Conservation (phyloP, 2,329 filamentous ascomycete genomes). For the Parastagonospora nodorum region DNA sequence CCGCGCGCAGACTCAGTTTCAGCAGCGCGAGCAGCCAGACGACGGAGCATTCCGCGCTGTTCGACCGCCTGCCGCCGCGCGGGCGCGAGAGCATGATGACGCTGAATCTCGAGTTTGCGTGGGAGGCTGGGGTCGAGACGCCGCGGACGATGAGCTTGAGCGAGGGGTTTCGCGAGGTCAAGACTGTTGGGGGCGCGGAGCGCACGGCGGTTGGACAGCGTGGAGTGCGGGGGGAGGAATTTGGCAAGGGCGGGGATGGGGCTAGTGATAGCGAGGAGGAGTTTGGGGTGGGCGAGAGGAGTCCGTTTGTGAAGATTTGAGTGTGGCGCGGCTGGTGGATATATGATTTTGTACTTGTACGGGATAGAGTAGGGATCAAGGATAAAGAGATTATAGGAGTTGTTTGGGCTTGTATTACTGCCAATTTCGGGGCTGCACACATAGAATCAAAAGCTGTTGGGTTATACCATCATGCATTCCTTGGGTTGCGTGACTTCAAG, state of each 20-base stretch:
- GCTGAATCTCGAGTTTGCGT: slow-evolving; percentile 24
- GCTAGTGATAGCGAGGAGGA: slow-evolving; percentile 1
- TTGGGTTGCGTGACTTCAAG: too few species aligned
- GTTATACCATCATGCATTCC: too few species aligned
- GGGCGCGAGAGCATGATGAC: slow-evolving; percentile 7
- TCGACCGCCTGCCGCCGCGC: background rate
- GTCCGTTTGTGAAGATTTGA: background rate
- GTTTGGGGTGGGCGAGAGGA: background rate
- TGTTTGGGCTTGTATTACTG: too few species aligned
- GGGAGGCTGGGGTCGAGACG: slow-evolving; percentile 9
- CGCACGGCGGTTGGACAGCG: background rate
- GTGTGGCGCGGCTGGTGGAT: background rate
- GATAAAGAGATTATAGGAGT: too few species aligned
- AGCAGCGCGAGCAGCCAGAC: background rate
- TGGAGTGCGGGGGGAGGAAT: background rate
- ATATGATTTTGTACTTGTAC: slow-evolving; percentile 1
- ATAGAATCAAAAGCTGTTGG: too few species aligned
- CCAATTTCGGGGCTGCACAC: too few species aligned
- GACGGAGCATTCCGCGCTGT: background rate
- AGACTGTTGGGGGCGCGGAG: slow-evolving; percentile 17
- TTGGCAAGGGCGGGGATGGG: background rate
- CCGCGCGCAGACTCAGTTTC: slow-evolving; percentile 1
- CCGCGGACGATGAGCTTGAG: slow-evolving; percentile 8
- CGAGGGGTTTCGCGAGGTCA: slow-evolving; percentile 24
- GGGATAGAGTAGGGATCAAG: background rate